phyloP scores from a whole-genome alignment of 768 basidiomycete species.

The Tricholoma bakamatsutake region DNA sequence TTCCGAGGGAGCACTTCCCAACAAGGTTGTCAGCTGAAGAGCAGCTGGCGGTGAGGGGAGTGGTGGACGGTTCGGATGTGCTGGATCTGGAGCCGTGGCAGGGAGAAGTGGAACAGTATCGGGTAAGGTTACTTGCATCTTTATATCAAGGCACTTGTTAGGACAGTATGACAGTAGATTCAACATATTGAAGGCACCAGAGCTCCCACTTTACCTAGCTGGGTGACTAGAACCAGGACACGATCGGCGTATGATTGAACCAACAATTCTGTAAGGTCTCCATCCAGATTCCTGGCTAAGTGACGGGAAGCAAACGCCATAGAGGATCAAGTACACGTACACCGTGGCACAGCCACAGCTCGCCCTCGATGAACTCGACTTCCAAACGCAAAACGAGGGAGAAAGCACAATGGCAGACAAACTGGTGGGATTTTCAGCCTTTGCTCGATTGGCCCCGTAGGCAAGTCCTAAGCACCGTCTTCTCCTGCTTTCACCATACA shows the following conservation, averaged over 20 bases:
- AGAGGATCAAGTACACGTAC: neutral
- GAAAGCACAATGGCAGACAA: constrained; percentile 48
- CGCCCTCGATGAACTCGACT: constrained; percentile 21
- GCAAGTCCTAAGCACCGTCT: constrained; percentile 27
- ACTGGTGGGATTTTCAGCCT: constrained; percentile 73
- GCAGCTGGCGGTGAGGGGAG: constrained; percentile 65
- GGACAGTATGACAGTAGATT: constrained; percentile 4
- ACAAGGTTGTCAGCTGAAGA: constrained; percentile 68
- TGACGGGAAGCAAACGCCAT: constrained; percentile 39
- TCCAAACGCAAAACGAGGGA: constrained; percentile 52
- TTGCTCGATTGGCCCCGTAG: constrained; percentile 50
- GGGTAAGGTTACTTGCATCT: constrained; percentile 83
- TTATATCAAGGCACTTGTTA: constrained; percentile 5
- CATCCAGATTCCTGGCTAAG: constrained; percentile 45
- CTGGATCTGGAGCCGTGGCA: constrained; percentile 28
- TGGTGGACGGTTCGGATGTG: constrained; percentile 25
- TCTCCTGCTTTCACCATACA: neutral
- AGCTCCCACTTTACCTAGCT: constrained; percentile 85
- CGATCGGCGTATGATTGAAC: constrained; percentile 80
- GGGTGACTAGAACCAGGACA: constrained; percentile 80
- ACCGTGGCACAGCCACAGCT: constrained; percentile 12
- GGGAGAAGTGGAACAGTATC: constrained; percentile 48
- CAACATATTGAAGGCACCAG: constrained; percentile 44
- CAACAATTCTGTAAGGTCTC: constrained; percentile 63
- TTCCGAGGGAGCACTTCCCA: constrained; percentile 69